Percentiles rank a stretch among this genome's conserved stretches.
These are phyloP conservation scores for Plasmodium knowlesi DNA, from an alignment of 169 alveolate genomes.

Conservation along the genomic window DNA sequence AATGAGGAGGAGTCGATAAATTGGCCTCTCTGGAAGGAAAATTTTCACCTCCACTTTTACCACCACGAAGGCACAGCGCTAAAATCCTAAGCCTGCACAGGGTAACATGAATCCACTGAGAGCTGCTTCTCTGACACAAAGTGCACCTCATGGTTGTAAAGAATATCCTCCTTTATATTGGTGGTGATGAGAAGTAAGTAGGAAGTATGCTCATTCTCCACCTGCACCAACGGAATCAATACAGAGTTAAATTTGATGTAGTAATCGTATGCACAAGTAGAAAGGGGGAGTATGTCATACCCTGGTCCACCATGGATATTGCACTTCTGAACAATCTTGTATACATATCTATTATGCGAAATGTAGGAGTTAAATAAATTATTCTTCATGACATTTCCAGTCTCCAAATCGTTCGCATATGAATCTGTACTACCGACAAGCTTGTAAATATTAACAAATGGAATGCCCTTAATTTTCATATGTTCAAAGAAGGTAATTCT, in stretches of 20 bases:
- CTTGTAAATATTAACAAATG: slow-evolving; percentile 69
- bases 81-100: neutral
- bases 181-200: slow-evolving; percentile 66
- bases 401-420: neutral
- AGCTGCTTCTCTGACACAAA: slow-evolving; percentile 67
- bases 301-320: slow-evolving; percentile 70
- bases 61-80: neutral
- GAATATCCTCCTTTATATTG: slow-evolving; percentile 69
- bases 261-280: slow-evolving; percentile 74
- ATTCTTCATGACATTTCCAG: slow-evolving; percentile 42
- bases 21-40: neutral
- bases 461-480: slow-evolving; percentile 67
- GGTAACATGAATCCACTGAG: slow-evolving; percentile 21
- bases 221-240: slow-evolving; percentile 45
- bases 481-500: slow-evolving; percentile 56
- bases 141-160: slow-evolving; percentile 49
- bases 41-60: neutral
- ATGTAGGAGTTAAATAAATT: slow-evolving; percentile 30
- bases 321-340: slow-evolving; percentile 48
- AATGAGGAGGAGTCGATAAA: neutral
- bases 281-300: slow-evolving; percentile 62
- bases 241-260: slow-evolving; percentile 68
- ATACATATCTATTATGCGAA: slow-evolving; percentile 15
- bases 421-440: neutral
- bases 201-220: slow-evolving; percentile 23